Conservation (phyloP, 306 rosid species). For the Hylodesmum podocarpum region DNA sequence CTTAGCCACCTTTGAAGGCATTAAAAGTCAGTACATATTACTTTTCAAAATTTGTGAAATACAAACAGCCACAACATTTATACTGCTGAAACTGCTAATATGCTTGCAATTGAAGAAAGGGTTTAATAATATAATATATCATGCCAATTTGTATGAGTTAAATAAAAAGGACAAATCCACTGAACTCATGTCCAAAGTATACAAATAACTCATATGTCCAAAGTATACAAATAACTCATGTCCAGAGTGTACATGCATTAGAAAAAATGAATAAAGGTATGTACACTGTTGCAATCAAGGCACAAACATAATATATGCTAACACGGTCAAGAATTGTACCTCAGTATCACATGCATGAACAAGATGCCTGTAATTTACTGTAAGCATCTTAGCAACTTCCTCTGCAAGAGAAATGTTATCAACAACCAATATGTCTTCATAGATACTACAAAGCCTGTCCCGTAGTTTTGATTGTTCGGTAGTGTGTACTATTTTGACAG, state of each 20-base stretch:
- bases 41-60: conserved; percentile 28
- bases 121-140: conserved; percentile 1
- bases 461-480: conserved; percentile 39
- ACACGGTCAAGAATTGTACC: conserved; percentile 47
- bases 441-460: conserved; percentile 59
- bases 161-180: neutral
- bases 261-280: neutral
- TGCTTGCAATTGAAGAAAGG: conserved; percentile 16
- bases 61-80: conserved; percentile 15
- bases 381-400: conserved; percentile 71
- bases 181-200: conserved; percentile 12
- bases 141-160: conserved; percentile 12
- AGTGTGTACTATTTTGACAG: neutral
- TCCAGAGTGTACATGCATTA: neutral
- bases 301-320: conserved; percentile 11
- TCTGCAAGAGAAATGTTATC: conserved; percentile 60
- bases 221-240: neutral
- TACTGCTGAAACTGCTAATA: neutral
- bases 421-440: conserved; percentile 73
- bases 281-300: neutral
- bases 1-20: conserved; percentile 71
- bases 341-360: conserved; percentile 98
- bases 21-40: conserved; percentile 27
- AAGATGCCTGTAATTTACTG: conserved; percentile 69
- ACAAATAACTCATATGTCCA: neutral